Base-by-base conservation (phyloP, 768 basidiomycete species). In the Tricholoma terreum region DNA sequence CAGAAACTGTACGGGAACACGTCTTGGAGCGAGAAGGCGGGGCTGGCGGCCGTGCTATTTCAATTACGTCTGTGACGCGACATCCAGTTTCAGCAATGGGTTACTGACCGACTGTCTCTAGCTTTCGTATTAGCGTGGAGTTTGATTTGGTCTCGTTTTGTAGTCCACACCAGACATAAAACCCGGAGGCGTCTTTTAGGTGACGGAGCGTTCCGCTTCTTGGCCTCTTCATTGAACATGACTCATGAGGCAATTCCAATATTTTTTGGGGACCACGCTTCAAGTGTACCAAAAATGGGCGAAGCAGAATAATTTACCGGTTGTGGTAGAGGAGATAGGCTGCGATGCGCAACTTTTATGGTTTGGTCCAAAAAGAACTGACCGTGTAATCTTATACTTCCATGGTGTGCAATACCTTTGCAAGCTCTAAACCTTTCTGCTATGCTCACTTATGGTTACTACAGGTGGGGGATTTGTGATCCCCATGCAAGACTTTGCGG, bases 391-490 rank as follows among this genome's bases (percentile, higher is more conserved):
- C 4, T 60, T 74, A 12, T 72, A 70, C 50, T 50, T 69, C 15
- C 75, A 69, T 50, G 73, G 74, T 73, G 49, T 15, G 51, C 35
- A 33, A 45, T 15, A 46, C 27, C 38, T 40, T 56, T 27, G 24
- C 43, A 3, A n/a, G 15, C 43, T 21, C 9, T 30, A 27, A 27
- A 27, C 24, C 19, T 21, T 15, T 11, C 22, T n/a, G 15, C 3
- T n/a, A 45, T 54, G n/a, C 48, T 46, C 17, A 43, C 48, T 2
- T 36, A 9, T 14, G 3, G 22, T 15, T n/a, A 1, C 48, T 21
- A 12, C 36, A 77, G 74, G 74, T 19, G 74, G 75, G 27, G 72
- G 58, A 0, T 75, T 67, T 57, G 49, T 70, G 9, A 35, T 65
- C 6, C 67, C 72, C 11, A 46, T 69, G 19, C n/a, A 59, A 3